A percentile compares a stretch with the other conserved stretches of the same genome.
Evolutionary conservation across 1,139 yeast genomes (phyloP).

Genomic region (Zygoascus meyerae): DNA sequence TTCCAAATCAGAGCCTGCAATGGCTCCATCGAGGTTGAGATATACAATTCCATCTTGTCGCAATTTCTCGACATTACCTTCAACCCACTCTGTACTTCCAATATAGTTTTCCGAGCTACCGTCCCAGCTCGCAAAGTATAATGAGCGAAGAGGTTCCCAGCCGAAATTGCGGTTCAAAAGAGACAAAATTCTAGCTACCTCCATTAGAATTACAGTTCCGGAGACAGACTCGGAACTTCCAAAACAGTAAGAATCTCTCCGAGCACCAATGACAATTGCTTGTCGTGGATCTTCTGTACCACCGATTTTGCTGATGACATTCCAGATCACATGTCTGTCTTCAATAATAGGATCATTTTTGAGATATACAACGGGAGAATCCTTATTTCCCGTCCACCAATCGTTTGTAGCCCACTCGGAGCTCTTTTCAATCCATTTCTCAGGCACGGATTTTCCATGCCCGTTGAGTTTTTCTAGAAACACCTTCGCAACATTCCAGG

Average conservation of each 20-base stretch:
- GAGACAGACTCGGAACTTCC: conserved; percentile 73
- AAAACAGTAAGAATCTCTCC: conserved; percentile 69
- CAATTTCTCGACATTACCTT: conserved; percentile 48
- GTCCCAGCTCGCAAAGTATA: conserved; percentile 82
- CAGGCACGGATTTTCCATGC: conserved; percentile 42
- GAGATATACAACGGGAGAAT: conserved; percentile 35
- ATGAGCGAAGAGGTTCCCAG: conserved; percentile 82
- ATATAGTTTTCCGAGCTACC: conserved; percentile 78
- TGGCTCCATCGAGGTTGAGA: conserved; percentile 69
- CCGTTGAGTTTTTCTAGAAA: conserved; percentile 46
- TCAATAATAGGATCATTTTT: conserved; percentile 46
- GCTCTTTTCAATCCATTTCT: conserved; percentile 32
- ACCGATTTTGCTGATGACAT: conserved; percentile 67
- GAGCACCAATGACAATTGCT: conserved; percentile 76
- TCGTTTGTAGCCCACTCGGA: conserved; percentile 21
- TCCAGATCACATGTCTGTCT: conserved; percentile 68
- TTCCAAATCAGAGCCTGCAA: conserved; percentile 55
- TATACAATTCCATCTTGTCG: conserved; percentile 62
- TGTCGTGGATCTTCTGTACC: conserved; percentile 78
- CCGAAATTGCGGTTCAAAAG: conserved; percentile 55
- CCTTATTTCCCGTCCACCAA: conserved; percentile 43
- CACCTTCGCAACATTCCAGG: conserved; percentile 59
- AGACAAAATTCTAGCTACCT: conserved; percentile 67
- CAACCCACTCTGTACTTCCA: conserved; percentile 79
- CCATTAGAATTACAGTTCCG: conserved; percentile 69